Evolutionary conservation across 768 basidiomycete genomes (phyloP), one percentile per base, ranked within the genome.

Genomic region (Amylocystis lapponica): DNA sequence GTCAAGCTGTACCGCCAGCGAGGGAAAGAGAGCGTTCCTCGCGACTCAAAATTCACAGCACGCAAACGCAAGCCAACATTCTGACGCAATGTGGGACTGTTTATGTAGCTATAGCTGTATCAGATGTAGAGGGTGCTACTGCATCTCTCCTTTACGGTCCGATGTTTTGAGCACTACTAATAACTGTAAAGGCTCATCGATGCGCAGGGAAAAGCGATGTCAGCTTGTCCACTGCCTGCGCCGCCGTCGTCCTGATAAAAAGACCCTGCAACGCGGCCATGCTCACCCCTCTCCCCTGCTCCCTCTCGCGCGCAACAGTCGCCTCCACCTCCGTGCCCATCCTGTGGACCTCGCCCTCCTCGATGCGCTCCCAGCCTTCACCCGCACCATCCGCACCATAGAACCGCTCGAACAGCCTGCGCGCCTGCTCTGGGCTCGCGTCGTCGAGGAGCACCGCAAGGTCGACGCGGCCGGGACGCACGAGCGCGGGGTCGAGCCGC

Each of bases 261-360:
- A 87, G 76, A 16, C 96, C 96, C 56, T 99, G 96, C 47, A 99
- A 68, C 27, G 87, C 81, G 26, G 96, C 96, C 96, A 99, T 99
- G 59, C 93, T 97, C 46, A 96, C 72, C 31, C 76, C 66, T 57
- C 69, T 67, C 0, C 81, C 83, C 4, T 56, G 55, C 32, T 60
- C 53, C 66, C 72, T 70, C 55, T 83, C 79, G 13, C 63, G 63
- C 36, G 67, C 58, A 6, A 94, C 73, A 5, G 81, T 66, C 30
- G 64, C 55, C 40, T 76, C 71, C 32, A 96, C 61, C 39, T 67
- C 60, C 27, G 61, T 58, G 1, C 76, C 84, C 48, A 91, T 59
- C 9, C 40, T 49, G 45, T 72, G 63, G 2, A 75, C 57, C 29
- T 72, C 60, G 6, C 64, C 64, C 27, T 66, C 56, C 66, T 60